Conservation (phyloP, 192 early-diverging fungal genomes). For the Backusella parvicylindrica region DNA sequence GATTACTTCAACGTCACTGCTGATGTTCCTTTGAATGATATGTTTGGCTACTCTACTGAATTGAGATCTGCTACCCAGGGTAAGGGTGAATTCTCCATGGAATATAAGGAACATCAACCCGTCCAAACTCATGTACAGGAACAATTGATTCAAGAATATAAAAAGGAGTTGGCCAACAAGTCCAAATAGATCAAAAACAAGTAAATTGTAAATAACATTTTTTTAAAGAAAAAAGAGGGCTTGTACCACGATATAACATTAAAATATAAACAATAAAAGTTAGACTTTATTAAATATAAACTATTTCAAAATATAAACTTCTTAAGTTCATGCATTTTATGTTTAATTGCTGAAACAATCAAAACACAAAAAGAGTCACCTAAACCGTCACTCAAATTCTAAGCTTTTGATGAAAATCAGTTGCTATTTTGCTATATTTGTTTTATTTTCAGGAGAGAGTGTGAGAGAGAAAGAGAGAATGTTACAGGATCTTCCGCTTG, state of each 20-base stretch:
- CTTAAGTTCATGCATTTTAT: no score
- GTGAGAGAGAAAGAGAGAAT: neutral
- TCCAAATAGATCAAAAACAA: constrained; percentile 5
- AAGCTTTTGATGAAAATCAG: no score
- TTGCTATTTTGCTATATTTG: neutral
- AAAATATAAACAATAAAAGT: neutral
- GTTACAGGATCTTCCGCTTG: neutral
- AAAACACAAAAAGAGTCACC: no score
- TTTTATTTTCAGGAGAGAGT: neutral
- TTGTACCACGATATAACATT: neutral
- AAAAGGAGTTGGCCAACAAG: constrained; percentile 8
- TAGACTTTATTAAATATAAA: neutral
- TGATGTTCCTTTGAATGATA: constrained; percentile 94
- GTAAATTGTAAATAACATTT: neutral
- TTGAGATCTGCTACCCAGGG: constrained; percentile 89
- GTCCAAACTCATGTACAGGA: constrained; percentile 80
- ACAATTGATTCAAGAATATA: constrained; percentile 82
- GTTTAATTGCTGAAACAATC: no score
- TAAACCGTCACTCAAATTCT: neutral
- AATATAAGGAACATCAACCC: constrained; percentile 84
- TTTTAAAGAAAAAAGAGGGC: neutral
- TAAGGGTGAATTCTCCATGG: constrained; percentile 99
- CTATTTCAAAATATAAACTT: no score
- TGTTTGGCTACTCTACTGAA: constrained; percentile 99
- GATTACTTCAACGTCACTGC: constrained; percentile 84